Percentiles rank a stretch among this genome's conserved stretches.
Evolutionary conservation across 2,329 filamentous ascomycete species (phyloP).

Genomic region (Clonostachys rosea): DNA sequence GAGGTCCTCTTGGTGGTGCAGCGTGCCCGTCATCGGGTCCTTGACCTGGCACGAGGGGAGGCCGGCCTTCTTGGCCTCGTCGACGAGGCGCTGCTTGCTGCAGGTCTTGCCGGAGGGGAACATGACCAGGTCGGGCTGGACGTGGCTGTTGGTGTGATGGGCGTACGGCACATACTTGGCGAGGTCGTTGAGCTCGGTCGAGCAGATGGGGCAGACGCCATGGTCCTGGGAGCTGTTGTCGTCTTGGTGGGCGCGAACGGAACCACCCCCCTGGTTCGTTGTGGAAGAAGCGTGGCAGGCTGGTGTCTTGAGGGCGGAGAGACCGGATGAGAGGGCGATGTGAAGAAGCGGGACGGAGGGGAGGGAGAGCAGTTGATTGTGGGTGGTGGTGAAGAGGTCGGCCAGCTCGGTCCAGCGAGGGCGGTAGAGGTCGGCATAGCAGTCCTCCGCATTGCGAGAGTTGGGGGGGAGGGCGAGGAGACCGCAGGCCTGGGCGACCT

Average conservation of each 20-base stretch:
- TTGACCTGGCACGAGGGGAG: slow-evolving; percentile 62
- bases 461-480: slow-evolving; percentile 68
- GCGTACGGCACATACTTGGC: slow-evolving; percentile 88
- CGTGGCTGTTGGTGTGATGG: slow-evolving; percentile 89
- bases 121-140: slow-evolving; percentile 81
- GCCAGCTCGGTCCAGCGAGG: slow-evolving; percentile 74
- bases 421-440: slow-evolving; percentile 62
- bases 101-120: slow-evolving; percentile 87
- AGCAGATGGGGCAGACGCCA: slow-evolving; percentile 91
- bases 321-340: slow-evolving; percentile 82
- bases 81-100: slow-evolving; percentile 66
- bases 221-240: slow-evolving; percentile 26
- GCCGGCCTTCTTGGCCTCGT: slow-evolving; percentile 76
- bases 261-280: slow-evolving; percentile 16
- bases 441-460: slow-evolving; percentile 24
- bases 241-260: slow-evolving; percentile 12
- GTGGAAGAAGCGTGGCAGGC: slow-evolving; percentile 70
- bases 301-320: slow-evolving; percentile 94
- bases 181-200: slow-evolving; percentile 88
- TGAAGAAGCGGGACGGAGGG: slow-evolving; percentile 82
- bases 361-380: slow-evolving; percentile 80
- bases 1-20: slow-evolving; percentile 57
- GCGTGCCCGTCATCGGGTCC: slow-evolving; percentile 69
- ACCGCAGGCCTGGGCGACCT: slow-evolving; percentile 71
- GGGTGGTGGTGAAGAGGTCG: slow-evolving; percentile 75